Conservation (phyloP, 495 filamentous ascomycete genomes). For the Aspergillus conjunctus region DNA sequence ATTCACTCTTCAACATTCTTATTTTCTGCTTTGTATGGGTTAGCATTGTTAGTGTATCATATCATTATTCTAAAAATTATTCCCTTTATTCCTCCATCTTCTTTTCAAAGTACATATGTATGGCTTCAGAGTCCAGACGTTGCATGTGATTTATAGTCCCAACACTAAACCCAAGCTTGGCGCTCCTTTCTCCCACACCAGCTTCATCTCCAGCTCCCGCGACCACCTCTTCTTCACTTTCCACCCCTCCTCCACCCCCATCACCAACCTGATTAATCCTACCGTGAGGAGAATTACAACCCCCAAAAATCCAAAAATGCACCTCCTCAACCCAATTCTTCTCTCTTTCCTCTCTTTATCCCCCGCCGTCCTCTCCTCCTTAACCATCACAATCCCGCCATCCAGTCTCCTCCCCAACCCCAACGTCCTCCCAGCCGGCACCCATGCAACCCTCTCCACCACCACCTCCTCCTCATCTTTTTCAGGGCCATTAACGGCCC, state of each 20-base stretch:
- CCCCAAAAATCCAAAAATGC: conserved; percentile 12
- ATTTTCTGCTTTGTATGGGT: neutral
- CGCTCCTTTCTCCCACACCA: neutral
- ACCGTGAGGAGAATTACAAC: neutral
- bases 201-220: neutral
- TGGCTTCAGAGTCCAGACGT: too few relatives aligned
- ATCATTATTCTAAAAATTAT: neutral
- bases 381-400: conserved; percentile 53
- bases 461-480: conserved; percentile 65
- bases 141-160: neutral
- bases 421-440: conserved; percentile 45
- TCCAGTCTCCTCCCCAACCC: conserved; percentile 45
- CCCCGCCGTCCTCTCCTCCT: conserved; percentile 24
- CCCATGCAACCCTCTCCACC: conserved; percentile 72
- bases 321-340: neutral
- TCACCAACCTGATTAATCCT: neutral
- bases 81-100: neutral
- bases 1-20: neutral
- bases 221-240: conserved; percentile 1
- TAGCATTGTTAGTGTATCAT: conserved; percentile 6
- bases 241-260: neutral
- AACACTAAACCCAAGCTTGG: neutral
- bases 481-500: conserved; percentile 53
- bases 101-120: too few relatives aligned
- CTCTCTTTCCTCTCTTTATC: conserved; percentile 7